Conservation (phyloP, 495 filamentous ascomycete genomes). For the Melanomma pulvis-pyrius region DNA sequence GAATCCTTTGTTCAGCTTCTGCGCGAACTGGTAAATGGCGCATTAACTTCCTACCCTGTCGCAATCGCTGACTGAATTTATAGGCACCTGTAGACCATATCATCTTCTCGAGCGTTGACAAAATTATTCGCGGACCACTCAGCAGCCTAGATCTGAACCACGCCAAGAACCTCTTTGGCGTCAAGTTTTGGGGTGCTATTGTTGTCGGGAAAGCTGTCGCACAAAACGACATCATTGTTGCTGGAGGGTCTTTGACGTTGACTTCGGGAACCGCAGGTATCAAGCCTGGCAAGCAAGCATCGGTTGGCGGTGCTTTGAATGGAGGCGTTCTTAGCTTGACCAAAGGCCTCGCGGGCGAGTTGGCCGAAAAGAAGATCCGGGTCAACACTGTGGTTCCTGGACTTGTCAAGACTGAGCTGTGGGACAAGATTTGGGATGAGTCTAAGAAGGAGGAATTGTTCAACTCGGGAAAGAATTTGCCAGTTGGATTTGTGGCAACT, state of each 20-base stretch:
- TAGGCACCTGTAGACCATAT: conserved; percentile 50
- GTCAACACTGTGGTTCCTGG: conserved; percentile 35
- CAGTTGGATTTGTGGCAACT: conserved; percentile 32
- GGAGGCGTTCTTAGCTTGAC: conserved; percentile 34
- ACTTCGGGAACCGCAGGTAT: conserved; percentile 36
- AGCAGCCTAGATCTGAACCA: conserved; percentile 46
- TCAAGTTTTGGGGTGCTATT: conserved; percentile 53
- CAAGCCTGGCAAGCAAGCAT: conserved; percentile 31
- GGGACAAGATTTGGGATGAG: conserved; percentile 32
- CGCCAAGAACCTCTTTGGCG: conserved; percentile 48
- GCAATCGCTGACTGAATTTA: conserved; percentile 33
- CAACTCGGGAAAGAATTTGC: conserved; percentile 18
- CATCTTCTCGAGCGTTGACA: conserved; percentile 51
- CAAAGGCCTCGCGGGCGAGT: conserved; percentile 32
- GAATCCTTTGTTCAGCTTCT: too few species aligned
- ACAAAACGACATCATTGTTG: conserved; percentile 48
- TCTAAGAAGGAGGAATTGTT: conserved; percentile 21
- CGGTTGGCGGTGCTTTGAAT: conserved; percentile 32
- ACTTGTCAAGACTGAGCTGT: conserved; percentile 30
- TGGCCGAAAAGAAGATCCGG: conserved; percentile 31
- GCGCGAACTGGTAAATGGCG: too few species aligned
- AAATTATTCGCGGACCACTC: conserved; percentile 50
- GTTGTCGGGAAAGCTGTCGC: conserved; percentile 47
- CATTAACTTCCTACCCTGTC: conserved; percentile 43
- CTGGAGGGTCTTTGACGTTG: conserved; percentile 40